Evolutionary conservation across 176 grass and related monocot genomes (phyloP).

Genomic region (Bothriochloa decipiens): DNA sequence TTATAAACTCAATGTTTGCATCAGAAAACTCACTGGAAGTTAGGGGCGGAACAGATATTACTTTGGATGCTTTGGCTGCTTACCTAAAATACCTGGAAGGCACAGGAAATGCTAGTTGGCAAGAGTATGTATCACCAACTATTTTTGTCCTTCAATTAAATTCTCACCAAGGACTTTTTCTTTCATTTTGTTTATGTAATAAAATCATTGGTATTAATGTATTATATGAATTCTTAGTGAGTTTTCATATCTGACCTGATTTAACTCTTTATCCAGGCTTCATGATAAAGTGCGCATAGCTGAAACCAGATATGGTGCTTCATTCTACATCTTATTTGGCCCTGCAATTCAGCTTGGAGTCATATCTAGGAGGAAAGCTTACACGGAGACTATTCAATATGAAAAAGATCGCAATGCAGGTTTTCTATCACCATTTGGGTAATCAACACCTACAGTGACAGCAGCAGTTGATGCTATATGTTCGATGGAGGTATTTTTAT

Average conservation of each 20-base stretch:
- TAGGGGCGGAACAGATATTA: conserved; percentile 67
- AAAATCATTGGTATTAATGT: not conserved
- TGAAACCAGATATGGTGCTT: conserved; percentile 79
- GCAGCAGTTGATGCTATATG: conserved; percentile 74
- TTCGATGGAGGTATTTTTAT: conserved; percentile 79
- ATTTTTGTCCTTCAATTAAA: conserved; percentile 22
- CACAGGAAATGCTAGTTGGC: conserved; percentile 83
- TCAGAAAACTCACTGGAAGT: conserved; percentile 67
- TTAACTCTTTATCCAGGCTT: conserved; percentile 63
- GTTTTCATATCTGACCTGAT: not conserved
- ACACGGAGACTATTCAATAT: conserved; percentile 84
- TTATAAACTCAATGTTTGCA: conserved; percentile 76
- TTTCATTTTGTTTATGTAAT: conserved; percentile 10
- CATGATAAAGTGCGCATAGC: conserved; percentile 77
- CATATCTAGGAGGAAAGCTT: conserved; percentile 87
- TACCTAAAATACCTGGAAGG: conserved; percentile 93
- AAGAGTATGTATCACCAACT: conserved; percentile 66
- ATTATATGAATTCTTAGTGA: conserved; percentile 19
- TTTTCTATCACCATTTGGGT: conserved; percentile 99
- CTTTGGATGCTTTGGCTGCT: conserved; percentile 79
- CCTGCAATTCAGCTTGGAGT: conserved; percentile 78
- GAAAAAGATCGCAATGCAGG: conserved; percentile 96
- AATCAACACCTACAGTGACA: conserved; percentile 85
- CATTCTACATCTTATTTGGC: conserved; percentile 75
- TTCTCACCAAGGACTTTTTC: not conserved